Conservation (phyloP, 345 rosid species). For the Gossypium stocksii region DNA sequence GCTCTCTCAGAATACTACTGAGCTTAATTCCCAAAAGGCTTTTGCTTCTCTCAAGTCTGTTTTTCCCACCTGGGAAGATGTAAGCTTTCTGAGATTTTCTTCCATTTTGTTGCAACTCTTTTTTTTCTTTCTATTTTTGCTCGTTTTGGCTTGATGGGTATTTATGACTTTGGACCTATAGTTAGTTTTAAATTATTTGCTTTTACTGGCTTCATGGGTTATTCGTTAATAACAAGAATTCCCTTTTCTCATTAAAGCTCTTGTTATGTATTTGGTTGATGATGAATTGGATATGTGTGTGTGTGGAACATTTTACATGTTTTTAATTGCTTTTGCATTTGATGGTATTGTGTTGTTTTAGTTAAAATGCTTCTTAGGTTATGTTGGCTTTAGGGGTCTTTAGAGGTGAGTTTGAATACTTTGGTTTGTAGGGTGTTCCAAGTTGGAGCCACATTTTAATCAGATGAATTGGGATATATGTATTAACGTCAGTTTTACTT, state of each 20-base stretch:
- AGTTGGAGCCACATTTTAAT: not conserved
- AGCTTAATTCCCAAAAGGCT: constrained; percentile 67
- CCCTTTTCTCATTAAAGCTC: not conserved
- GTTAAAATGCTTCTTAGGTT: not conserved
- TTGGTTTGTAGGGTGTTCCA: not conserved
- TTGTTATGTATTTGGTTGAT: not conserved
- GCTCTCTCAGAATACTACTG: constrained; percentile 83
- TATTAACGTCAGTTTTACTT: constrained; percentile 10
- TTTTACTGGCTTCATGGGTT: not conserved
- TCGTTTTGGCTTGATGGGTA: not conserved
- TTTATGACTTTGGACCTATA: not conserved
- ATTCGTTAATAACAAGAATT: not conserved
- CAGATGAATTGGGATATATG: not conserved
- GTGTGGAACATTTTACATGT: not conserved
- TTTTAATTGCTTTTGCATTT: not conserved
- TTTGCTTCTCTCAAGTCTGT: constrained; percentile 66
- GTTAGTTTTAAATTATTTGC: not conserved
- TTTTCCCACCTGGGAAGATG: constrained; percentile 72
- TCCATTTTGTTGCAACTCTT: not conserved
- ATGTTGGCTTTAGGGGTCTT: not conserved
- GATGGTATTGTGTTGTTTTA: not conserved
- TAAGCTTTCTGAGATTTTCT: constrained; percentile 24
- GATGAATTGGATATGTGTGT: not conserved
- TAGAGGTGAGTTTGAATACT: not conserved
- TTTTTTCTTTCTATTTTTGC: not conserved